A percentile compares a stretch with the other conserved stretches of the same genome.
phyloP scores from a whole-genome alignment of 805 yeast genomes.

The Myxozyma melibiosi region DNA sequence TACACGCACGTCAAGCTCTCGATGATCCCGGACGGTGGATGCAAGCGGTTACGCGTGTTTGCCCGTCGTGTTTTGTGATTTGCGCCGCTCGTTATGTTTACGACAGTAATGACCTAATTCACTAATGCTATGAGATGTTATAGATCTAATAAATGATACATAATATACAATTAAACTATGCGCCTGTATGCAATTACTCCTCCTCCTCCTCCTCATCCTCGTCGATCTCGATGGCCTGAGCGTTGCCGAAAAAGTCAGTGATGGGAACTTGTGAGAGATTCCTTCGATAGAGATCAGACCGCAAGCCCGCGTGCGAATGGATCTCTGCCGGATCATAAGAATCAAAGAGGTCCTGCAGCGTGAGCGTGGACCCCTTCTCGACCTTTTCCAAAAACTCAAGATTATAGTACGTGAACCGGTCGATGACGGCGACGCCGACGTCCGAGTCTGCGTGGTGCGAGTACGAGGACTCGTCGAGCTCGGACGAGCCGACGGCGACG shows the following conservation, averaged over 20 bases:
- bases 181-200: neutral
- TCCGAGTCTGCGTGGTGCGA: conserved; percentile 96
- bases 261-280: conserved; percentile 68
- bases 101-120: neutral
- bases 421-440: conserved; percentile 97
- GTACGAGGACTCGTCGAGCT: conserved; percentile 83
- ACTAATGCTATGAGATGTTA: no score
- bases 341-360: conserved; percentile 81
- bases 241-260: conserved; percentile 85
- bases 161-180: neutral
- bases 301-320: conserved; percentile 91
- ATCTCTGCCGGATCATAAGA: conserved; percentile 82
- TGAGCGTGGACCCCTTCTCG: conserved; percentile 69
- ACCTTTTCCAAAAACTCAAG: conserved; percentile 84
- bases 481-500: conserved; percentile 89
- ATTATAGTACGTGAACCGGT: conserved; percentile 90
- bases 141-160: no score
- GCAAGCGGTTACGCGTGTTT: conserved; percentile 82
- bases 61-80: conserved; percentile 49
- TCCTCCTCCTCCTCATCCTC: conserved; percentile 22
- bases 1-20: conserved; percentile 75
- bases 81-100: neutral
- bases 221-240: conserved; percentile 34
- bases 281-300: conserved; percentile 74
- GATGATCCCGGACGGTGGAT: conserved; percentile 96